Evolutionary conservation across 2,329 filamentous ascomycete species (phyloP).

Genomic region (Alternaria solani): DNA sequence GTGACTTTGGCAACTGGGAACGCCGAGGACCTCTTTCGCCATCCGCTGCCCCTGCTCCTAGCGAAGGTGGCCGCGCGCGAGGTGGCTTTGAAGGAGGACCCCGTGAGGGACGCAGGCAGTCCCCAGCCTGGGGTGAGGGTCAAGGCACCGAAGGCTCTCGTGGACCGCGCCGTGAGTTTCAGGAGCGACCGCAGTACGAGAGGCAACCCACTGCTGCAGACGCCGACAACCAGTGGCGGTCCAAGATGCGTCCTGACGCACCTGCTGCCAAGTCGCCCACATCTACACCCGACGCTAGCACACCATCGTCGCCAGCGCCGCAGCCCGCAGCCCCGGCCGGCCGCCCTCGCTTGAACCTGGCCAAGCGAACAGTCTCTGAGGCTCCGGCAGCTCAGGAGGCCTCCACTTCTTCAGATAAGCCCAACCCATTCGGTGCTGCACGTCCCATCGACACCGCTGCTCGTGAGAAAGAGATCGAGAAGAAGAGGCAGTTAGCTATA

Average conservation of each 20-base stretch:
- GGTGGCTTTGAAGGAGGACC: slow-evolving; percentile 58
- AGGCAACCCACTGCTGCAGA: slow-evolving; percentile 86
- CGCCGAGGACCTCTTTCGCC: slow-evolving; percentile 91
- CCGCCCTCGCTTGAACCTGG: slow-evolving; percentile 84
- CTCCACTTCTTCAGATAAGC: slow-evolving; percentile 68
- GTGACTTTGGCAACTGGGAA: slow-evolving; percentile 92
- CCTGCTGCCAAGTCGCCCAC: slow-evolving; percentile 67
- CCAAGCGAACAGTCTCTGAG: slow-evolving; percentile 91
- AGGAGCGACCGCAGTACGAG: slow-evolving; percentile 66
- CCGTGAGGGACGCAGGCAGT: slow-evolving; percentile 56
- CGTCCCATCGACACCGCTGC: slow-evolving; percentile 92
- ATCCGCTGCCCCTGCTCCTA: slow-evolving; percentile 55
- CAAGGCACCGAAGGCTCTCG: slow-evolving; percentile 77
- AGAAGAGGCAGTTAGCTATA: slow-evolving; percentile 77
- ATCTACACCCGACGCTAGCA: slow-evolving; percentile 75
- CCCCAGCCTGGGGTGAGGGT: slow-evolving; percentile 78
- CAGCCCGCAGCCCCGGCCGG: slow-evolving; percentile 64
- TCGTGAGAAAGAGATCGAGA: slow-evolving; percentile 87
- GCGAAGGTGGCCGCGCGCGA: slow-evolving; percentile 67
- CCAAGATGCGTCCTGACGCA: slow-evolving; percentile 86
- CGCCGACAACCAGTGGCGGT: slow-evolving; percentile 91
- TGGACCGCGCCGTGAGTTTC: slow-evolving; percentile 78
- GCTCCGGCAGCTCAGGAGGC: slow-evolving; percentile 60
- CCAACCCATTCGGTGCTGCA: slow-evolving; percentile 92
- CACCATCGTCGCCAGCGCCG: slow-evolving; percentile 77